Conservation (phyloP, 2,329 filamentous ascomycete species). For the Colletotrichum siamense region DNA sequence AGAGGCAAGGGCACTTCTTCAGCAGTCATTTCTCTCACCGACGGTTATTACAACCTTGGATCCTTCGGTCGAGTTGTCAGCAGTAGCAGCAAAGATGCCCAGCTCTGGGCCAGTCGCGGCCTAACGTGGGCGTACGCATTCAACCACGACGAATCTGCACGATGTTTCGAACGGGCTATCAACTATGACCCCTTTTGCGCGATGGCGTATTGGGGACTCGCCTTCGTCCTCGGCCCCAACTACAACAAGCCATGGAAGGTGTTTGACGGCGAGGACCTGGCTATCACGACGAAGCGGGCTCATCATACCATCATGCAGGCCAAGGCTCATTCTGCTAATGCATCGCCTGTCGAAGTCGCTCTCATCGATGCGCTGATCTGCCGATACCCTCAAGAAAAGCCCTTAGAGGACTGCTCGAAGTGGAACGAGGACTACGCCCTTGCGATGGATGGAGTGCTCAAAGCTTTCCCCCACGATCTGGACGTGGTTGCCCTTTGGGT, state of each 20-base stretch:
- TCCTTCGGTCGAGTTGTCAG: slow-evolving; percentile 59
- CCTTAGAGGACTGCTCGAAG: slow-evolving; percentile 51
- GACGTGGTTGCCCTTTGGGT: slow-evolving; percentile 42
- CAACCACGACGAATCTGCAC: slow-evolving; percentile 74
- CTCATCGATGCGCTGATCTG: slow-evolving; percentile 67
- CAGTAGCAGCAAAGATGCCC: slow-evolving; percentile 55
- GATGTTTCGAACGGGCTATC: slow-evolving; percentile 68
- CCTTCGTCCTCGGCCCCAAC: slow-evolving; percentile 77
- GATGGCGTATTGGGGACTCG: slow-evolving; percentile 74
- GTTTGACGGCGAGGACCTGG: slow-evolving; percentile 68
- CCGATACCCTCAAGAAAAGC: slow-evolving; percentile 62
- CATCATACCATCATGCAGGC: slow-evolving; percentile 52
- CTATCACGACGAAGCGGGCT: slow-evolving; percentile 52
- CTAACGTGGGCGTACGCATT: slow-evolving; percentile 79
- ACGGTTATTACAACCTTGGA: slow-evolving; percentile 69
- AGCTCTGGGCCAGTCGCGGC: slow-evolving; percentile 75
- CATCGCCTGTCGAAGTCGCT: slow-evolving; percentile 61
- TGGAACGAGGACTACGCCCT: slow-evolving; percentile 63
- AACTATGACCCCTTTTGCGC: slow-evolving; percentile 57
- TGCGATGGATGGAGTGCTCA: slow-evolving; percentile 43
- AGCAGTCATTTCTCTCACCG: background rate
- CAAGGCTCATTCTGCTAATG: slow-evolving; percentile 35
- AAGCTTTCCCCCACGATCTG: slow-evolving; percentile 42
- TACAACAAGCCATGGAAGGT: slow-evolving; percentile 79
- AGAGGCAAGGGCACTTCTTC: slow-evolving; percentile 14